phyloP scores from a whole-genome alignment of 2,329 filamentous ascomycete species.

The Xylaria sp. region DNA sequence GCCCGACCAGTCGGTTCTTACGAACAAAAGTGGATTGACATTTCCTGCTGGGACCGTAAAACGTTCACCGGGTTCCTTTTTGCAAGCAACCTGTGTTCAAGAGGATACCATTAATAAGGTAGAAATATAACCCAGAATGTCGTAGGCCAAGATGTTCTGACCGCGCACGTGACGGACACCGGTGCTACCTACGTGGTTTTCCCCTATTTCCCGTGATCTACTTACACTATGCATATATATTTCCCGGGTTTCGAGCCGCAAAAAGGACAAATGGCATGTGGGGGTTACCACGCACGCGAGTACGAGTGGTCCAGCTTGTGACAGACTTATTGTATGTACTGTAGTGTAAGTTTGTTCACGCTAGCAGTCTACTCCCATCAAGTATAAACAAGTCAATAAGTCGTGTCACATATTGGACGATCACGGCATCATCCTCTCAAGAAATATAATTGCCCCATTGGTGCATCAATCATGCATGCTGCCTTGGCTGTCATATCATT shows the following conservation, averaged over 20 bases:
- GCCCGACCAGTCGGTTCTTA: not conserved
- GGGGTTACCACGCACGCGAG: conserved; percentile 15
- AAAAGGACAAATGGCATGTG: not conserved
- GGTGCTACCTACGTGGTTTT: not conserved
- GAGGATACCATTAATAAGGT: not conserved
- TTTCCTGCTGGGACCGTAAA: conserved; percentile 18
- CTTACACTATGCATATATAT: no score
- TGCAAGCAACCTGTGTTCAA: not conserved
- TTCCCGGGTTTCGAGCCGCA: conserved; percentile 21
- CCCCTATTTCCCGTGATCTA: not conserved
- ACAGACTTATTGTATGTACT: no score
- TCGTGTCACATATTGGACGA: conserved; percentile 6
- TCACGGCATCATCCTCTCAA: conserved; percentile 2
- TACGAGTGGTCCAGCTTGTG: conserved; percentile 1
- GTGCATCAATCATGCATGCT: not conserved
- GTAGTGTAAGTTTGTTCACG: no score
- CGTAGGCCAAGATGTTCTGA: no score
- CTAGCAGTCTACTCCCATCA: no score
- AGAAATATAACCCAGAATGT: no score
- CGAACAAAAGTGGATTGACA: not conserved
- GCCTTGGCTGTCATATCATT: not conserved
- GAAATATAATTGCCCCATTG: not conserved
- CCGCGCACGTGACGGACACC: not conserved
- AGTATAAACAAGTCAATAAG: not conserved
- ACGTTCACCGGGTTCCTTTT: not conserved